Percentiles rank a stretch among this genome's conserved stretches.
These are phyloP conservation scores for Eleusine coracana DNA, from an alignment of 176 grass and related monocot genomes.

Conservation along the genomic window DNA sequence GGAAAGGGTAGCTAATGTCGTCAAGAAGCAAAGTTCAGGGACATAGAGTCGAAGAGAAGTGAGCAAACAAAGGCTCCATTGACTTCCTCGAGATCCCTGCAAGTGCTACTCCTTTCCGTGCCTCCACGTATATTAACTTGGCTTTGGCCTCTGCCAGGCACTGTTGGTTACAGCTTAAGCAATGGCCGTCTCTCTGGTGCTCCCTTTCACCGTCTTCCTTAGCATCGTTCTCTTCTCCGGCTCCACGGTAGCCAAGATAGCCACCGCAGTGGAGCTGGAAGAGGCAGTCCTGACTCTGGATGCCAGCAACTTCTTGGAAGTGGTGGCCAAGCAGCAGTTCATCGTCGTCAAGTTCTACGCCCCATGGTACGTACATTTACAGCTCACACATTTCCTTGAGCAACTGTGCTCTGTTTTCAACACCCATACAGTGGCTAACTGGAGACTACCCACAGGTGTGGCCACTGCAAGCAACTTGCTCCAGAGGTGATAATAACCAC, in stretches of 20 bases:
- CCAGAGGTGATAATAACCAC: conserved; percentile 63
- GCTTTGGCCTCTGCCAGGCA: conserved; percentile 7
- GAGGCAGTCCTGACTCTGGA: conserved; percentile 61
- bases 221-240: conserved; percentile 29
- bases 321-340: conserved; percentile 66
- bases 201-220: conserved; percentile 43
- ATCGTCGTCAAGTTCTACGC: conserved; percentile 92
- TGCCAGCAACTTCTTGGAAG: conserved; percentile 67
- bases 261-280: conserved; percentile 7
- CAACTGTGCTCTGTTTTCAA: background rate
- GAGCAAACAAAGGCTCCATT: conserved; percentile 39
- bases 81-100: conserved; percentile 62
- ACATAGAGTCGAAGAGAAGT: conserved; percentile 52
- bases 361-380: conserved; percentile 57
- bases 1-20: conserved; percentile 27
- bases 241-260: background rate
- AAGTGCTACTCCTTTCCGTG: conserved; percentile 5
- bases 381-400: conserved; percentile 8
- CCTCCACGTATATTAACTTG: conserved; percentile 37
- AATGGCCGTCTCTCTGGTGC: conserved; percentile 54
- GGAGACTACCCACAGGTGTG: conserved; percentile 62
- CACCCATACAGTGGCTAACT: conserved; percentile 15
- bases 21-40: conserved; percentile 49
- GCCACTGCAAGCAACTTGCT: conserved; percentile 78
- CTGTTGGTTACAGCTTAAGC: conserved; percentile 38